Evolutionary conservation across 306 rosid genomes (phyloP).

Genomic region (Rosa rugosa): DNA sequence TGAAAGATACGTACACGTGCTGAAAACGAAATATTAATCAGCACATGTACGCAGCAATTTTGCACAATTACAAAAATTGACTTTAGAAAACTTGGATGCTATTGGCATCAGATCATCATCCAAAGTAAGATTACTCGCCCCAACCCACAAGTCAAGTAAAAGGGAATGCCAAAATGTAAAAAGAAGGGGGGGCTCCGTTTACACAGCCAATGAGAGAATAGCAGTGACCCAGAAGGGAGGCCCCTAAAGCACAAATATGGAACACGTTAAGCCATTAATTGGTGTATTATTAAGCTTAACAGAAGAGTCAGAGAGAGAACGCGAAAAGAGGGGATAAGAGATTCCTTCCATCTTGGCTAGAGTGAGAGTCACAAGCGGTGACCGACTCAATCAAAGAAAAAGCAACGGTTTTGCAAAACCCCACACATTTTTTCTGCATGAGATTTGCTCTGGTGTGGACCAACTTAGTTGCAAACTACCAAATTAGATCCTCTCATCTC

Average conservation of each 20-base stretch:
- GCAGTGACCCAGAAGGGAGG: not conserved
- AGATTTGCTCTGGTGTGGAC: constrained; percentile 1
- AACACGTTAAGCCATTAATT: not conserved
- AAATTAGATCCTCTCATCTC: not conserved
- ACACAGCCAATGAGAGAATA: not conserved
- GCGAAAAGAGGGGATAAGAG: constrained; percentile 10
- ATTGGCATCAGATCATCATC: not conserved
- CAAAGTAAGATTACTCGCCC: not conserved
- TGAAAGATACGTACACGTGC: not conserved
- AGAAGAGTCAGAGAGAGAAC: not conserved
- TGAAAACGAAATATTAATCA: not conserved
- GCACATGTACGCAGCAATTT: not conserved
- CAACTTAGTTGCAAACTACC: not conserved
- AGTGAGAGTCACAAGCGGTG: not conserved
- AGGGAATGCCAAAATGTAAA: not conserved
- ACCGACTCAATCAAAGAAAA: not conserved
- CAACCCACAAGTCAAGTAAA: not conserved
- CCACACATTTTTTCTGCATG: not conserved
- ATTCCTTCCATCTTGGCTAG: not conserved
- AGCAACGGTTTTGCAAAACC: not conserved
- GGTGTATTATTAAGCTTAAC: not conserved
- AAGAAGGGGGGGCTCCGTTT: not conserved
- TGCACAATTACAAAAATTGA: not conserved
- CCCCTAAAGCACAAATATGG: not conserved
- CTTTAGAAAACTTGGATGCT: not conserved